Base-by-base conservation (phyloP, 305 asterid genomes). In the Fraxinus xanthoxyloides region DNA sequence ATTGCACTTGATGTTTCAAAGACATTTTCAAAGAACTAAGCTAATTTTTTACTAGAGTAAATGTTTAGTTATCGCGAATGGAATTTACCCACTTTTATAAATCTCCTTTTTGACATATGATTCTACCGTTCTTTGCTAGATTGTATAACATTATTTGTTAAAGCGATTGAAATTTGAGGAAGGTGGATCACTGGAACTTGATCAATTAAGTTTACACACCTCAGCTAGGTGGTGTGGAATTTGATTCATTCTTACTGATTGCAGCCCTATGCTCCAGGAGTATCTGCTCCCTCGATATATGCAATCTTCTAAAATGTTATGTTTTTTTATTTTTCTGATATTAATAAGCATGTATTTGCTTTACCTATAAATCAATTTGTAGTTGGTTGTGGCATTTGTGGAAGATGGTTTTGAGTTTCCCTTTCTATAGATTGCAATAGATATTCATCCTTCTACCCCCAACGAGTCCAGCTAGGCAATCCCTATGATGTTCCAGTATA, bases 371-470 rank as follows among this genome's bases (percentile, higher is more conserved):
- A 28, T 17, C 38, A 28, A 54, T 70, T n/a, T 85, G 40, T 69
- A 69, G 75, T 82, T 84, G 77, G 46, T 78, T 24, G 77, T 31
- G 35, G 28, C 28, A 32, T 34, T 17, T 56, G 63, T 35, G 34
- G 36, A 9, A 19, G 81, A 46, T 79, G 81, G 63, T 43, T 12
- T 72, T 30, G 36, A 43, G 51, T 21, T n/a, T 77, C 67, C 70
- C 75, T 21, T 81, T 77, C 81, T 26, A 1, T 40, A 63, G 23
- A 59, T 21, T 69, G 40, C 31, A 23, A 19, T 61, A 61, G 13
- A 61, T 67, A 63, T 69, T 69, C 2, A 69, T 69, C 74, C 19
- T 69, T 69, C 21, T 28, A 26, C 38, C 38, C 24, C n/a, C 9
- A 63, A 30, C 32, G 73, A 35, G 63, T 61, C 28, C 78, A 73